A percentile compares a stretch with the other conserved stretches of the same genome.
These are phyloP conservation scores for Ganoderma meredithae DNA, from an alignment of 1,284 basidiomycete genomes.

Conservation along the genomic window DNA sequence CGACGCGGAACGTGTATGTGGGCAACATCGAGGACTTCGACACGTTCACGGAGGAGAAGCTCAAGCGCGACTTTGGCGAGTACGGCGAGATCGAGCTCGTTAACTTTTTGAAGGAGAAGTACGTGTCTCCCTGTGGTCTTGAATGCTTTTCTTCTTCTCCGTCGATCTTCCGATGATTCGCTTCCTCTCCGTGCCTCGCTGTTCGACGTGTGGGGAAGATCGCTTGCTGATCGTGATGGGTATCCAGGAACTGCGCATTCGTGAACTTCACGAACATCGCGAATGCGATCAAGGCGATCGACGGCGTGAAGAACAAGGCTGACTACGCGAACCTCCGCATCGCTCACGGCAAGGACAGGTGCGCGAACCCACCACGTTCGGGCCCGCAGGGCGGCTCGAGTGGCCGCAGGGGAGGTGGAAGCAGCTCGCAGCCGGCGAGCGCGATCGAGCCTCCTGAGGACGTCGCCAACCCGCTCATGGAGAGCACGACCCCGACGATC, in stretches of 20 bases:
- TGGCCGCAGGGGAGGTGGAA: slow-evolving; percentile 49
- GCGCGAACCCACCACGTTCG: slow-evolving; percentile 88
- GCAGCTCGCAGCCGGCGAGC: slow-evolving; percentile 40
- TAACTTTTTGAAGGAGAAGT: slow-evolving; percentile 95
- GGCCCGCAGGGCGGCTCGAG: slow-evolving; percentile 72
- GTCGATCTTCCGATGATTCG: slow-evolving; percentile 8
- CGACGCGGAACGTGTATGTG: slow-evolving; percentile 94
- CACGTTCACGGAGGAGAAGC: slow-evolving; percentile 82
- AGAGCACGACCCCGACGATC: slow-evolving; percentile 32
- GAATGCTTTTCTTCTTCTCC: not conserved
- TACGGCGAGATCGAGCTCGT: slow-evolving; percentile 95
- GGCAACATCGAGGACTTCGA: slow-evolving; percentile 95
- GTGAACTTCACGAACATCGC: slow-evolving; percentile 94
- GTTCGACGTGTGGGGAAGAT: not conserved
- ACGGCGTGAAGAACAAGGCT: slow-evolving; percentile 86
- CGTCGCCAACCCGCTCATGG: slow-evolving; percentile 29
- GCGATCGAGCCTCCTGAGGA: slow-evolving; percentile 39
- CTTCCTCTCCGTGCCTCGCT: not conserved
- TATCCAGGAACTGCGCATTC: slow-evolving; percentile 85
- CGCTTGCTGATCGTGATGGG: not conserved
- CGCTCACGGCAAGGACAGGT: slow-evolving; percentile 94
- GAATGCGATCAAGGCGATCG: slow-evolving; percentile 95
- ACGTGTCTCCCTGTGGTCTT: slow-evolving; percentile 39
- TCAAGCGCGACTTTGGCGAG: slow-evolving; percentile 90
- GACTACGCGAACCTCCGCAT: slow-evolving; percentile 87